Evolutionary conservation across 2,329 filamentous ascomycete genomes (phyloP), one percentile per base, ranked within the genome.

Genomic region (Fusarium siculi): DNA sequence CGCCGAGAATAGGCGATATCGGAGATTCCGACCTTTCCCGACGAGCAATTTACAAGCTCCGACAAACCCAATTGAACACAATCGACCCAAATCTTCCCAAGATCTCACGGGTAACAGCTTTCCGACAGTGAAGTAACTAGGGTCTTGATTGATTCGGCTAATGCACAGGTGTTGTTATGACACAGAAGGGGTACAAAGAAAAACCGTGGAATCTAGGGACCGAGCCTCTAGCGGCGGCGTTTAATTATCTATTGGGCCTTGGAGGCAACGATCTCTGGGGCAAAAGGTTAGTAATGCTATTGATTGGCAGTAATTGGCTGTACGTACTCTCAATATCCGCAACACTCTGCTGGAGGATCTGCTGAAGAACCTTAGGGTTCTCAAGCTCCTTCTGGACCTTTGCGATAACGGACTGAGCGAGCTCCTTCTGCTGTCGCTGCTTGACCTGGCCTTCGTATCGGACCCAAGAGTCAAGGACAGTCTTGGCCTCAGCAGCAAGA

Each of bases 321-420:
- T 75, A 80, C 81, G 78, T 88, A 98, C 95, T 96, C 92, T 99
- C 96, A 82, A 99, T 92, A 85, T 99, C 96, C 75, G 93, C 87
- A 81, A 99, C 90, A 84, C 95, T 97, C 90, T 99, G 96, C 87
- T 96, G 93, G 79, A 99, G 91, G 81, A 99, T 98, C 88, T 98
- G 95, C 89, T 98, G 94, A 80, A 99, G 92, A 77, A 92, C 90
- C 91, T 95, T 98, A 84, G 97, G 96, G 90, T 93, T 98, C 90
- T 98, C 94, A 67, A 99, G 91, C 90, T 98, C 96, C 91, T 98
- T 98, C 86, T 93, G 92, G 82, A 98, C 96, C 91, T 98, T 99
- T 88, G 93, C 91, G 81, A 99, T 98, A 85, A 99, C 89, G 84
- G 87, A 91, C 82, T 97, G 92, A 75, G 96, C 94, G 76, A 99